These are phyloP conservation scores for Botrytis sinoallii DNA, from an alignment of 2,329 filamentous ascomycete genomes.

Conservation along the genomic window DNA sequence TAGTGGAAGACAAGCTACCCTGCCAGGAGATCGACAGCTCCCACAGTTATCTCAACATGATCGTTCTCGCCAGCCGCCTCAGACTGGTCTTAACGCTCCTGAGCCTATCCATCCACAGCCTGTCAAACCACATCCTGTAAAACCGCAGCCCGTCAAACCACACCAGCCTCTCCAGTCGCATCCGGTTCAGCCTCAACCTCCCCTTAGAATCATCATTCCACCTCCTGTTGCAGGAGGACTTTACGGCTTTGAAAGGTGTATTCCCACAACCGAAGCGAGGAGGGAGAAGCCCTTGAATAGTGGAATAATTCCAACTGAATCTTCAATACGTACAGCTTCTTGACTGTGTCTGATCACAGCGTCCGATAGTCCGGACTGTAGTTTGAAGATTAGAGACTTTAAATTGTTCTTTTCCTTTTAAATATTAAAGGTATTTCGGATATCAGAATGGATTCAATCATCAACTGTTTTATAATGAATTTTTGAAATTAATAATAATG, in stretches of 20 bases:
- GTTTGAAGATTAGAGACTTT: not conserved
- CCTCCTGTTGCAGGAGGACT: conserved; percentile 2
- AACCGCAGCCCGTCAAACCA: not conserved
- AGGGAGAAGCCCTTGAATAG: not conserved
- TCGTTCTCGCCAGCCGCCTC: not conserved
- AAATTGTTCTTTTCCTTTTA: not conserved
- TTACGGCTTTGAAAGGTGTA: not conserved
- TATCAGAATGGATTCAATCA: not conserved
- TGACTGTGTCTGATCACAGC: not conserved
- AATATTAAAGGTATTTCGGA: not conserved
- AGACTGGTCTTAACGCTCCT: not conserved
- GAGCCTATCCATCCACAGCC: not conserved
- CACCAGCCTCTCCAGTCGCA: not conserved
- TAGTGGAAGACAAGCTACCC: not conserved
- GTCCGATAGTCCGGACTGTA: not conserved
- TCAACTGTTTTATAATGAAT: not conserved
- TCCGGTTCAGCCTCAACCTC: not conserved
- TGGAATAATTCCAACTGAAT: too few species aligned
- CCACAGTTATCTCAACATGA: not conserved
- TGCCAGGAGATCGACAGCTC: not conserved
- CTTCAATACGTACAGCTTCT: not conserved
- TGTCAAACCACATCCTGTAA: too few species aligned
- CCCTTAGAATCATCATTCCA: not conserved
- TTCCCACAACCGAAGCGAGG: not conserved
- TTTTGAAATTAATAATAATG: not conserved